A percentile compares a stretch with the other conserved stretches of the same genome.
Evolutionary conservation across 345 rosid species (phyloP).

Genomic region (Arabidopsis arenosa): DNA sequence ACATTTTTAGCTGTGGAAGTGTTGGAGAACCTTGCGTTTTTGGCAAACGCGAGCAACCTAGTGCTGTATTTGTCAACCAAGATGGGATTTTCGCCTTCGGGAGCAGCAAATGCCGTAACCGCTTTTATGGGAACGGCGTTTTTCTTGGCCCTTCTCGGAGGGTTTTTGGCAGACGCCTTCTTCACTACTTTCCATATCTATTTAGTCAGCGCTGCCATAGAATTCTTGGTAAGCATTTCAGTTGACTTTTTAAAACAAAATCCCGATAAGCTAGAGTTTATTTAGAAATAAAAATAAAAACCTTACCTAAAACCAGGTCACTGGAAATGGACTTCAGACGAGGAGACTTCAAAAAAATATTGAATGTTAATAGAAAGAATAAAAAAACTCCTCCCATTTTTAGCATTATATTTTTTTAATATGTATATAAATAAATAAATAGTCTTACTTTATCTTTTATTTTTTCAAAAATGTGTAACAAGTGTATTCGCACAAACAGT

Average conservation of each 20-base stretch:
- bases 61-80: conserved; percentile 75
- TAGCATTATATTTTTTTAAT: background rate
- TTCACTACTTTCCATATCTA: conserved; percentile 74
- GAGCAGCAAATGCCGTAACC: conserved; percentile 79
- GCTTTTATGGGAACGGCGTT: conserved; percentile 93
- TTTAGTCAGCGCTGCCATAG: conserved; percentile 70
- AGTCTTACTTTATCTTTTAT: background rate
- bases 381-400: background rate
- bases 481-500: background rate
- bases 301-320: background rate
- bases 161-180: conserved; percentile 78
- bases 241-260: too few relatives aligned
- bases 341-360: background rate
- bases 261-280: too few relatives aligned
- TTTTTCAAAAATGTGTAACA: background rate
- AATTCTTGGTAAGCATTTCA: conserved; percentile 60
- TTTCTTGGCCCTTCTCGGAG: conserved; percentile 87
- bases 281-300: too few relatives aligned
- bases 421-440: background rate
- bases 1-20: conserved; percentile 69
- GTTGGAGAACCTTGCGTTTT: conserved; percentile 87
- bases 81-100: conserved; percentile 83
- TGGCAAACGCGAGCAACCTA: conserved; percentile 92
- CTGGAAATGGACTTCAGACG: conserved; percentile 14
- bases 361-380: background rate